Evolutionary conservation across 2,329 filamentous ascomycete species (phyloP).

Genomic region (Diaporthe velutina): DNA sequence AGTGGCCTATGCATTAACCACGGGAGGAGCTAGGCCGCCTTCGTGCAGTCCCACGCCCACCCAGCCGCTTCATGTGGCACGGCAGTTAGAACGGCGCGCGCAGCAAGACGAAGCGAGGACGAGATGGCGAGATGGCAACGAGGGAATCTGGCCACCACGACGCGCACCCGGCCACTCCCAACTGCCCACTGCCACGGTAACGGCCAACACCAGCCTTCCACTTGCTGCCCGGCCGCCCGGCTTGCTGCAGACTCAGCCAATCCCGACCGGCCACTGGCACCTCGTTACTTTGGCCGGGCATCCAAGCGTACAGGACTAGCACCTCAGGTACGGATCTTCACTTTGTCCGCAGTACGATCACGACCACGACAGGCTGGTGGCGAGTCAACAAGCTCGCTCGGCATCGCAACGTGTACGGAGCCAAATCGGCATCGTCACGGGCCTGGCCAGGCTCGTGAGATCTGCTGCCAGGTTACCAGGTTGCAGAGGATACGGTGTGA

Average conservation of each 20-base stretch:
- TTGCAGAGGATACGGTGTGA: conserved; percentile 24
- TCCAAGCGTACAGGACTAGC: conserved; percentile 27
- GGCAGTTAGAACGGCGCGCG: conserved; percentile 14
- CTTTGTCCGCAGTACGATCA: conserved; percentile 12
- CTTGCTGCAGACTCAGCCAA: conserved; percentile 30
- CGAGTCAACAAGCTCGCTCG: conserved; percentile 30
- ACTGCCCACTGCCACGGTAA: conserved; percentile 20
- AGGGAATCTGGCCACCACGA: conserved; percentile 19
- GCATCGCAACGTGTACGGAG: conserved; percentile 2
- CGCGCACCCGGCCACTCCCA: conserved; percentile 18
- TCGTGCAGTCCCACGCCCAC: conserved; percentile 4
- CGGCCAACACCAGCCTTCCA: conserved; percentile 15
- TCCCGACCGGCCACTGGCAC: conserved; percentile 2
- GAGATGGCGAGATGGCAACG: conserved; percentile 31
- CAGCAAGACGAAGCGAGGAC: conserved; percentile 17
- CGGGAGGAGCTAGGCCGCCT: conserved; percentile 12
- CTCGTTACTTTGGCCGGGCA: conserved; percentile 8
- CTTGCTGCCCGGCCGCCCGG: conserved; percentile 15
- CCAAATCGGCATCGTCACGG: neutral
- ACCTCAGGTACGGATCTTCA: neutral
- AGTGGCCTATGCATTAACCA: conserved; percentile 24
- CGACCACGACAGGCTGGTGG: conserved; percentile 20
- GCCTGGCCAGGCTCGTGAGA: conserved; percentile 7
- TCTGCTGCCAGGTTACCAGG: conserved; percentile 9
- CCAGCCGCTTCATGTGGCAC: conserved; percentile 31